Evolutionary conservation across 768 basidiomycete species (phyloP).

Genomic region (Trametes punicea): DNA sequence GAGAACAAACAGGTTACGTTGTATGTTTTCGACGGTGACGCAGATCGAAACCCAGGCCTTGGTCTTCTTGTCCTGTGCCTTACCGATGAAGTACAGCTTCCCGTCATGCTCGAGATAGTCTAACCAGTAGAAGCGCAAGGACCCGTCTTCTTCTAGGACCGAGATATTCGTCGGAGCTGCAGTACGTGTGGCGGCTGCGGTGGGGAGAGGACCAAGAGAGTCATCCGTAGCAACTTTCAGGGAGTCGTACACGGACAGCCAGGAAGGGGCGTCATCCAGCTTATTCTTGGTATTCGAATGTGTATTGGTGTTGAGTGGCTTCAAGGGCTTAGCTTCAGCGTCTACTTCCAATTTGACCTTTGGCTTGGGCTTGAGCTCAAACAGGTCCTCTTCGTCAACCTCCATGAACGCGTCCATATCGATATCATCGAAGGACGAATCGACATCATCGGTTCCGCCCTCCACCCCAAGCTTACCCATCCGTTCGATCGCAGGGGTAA

Average conservation of each 20-base stretch:
- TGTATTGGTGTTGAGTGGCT: conserved; percentile 22
- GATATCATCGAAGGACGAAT: conserved; percentile 46
- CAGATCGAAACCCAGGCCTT: conserved; percentile 80
- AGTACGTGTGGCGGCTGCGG: conserved; percentile 29
- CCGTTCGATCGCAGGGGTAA: conserved; percentile 55
- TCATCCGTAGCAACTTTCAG: conserved; percentile 61
- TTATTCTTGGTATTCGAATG: conserved; percentile 45
- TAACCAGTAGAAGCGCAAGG: conserved; percentile 91
- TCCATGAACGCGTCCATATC: conserved; percentile 60
- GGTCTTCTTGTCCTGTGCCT: conserved; percentile 75
- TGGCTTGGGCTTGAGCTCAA: conserved; percentile 30
- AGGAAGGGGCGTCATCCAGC: conserved; percentile 48
- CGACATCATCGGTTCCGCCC: conserved; percentile 34
- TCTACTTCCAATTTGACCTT: conserved; percentile 27
- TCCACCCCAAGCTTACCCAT: conserved; percentile 57
- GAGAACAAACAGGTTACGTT: conserved; percentile 89
- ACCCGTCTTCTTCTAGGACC: conserved; percentile 80
- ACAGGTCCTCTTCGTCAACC: conserved; percentile 50
- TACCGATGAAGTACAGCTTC: conserved; percentile 85
- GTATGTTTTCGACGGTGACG: conserved; percentile 76
- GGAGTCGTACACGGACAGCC: conserved; percentile 76
- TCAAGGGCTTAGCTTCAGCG: conserved; percentile 22
- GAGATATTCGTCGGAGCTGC: conserved; percentile 39
- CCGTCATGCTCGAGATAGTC: conserved; percentile 90
- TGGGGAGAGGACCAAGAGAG: conserved; percentile 47